Percentiles rank a stretch among this genome's conserved stretches.
These are phyloP conservation scores for Corynascus novoguineensis DNA, from an alignment of 495 filamentous ascomycete species.

Conservation along the genomic window DNA sequence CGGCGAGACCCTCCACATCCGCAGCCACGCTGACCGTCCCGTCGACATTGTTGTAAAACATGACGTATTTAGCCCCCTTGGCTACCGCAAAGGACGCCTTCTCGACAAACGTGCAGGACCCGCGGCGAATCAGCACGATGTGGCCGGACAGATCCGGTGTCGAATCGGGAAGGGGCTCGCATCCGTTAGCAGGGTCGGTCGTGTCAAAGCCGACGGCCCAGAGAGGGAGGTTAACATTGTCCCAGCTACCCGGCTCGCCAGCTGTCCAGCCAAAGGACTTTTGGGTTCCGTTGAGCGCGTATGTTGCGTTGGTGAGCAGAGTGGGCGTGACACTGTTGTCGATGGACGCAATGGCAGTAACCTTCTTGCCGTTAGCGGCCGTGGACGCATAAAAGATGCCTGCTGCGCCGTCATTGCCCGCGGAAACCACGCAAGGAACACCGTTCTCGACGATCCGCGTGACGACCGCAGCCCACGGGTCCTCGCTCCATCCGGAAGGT, in stretches of 20 bases:
- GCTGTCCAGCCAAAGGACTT: conserved; percentile 36
- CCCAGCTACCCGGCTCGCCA: conserved; percentile 36
- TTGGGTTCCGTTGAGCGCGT: conserved; percentile 26
- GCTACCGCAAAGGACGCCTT: conserved; percentile 47
- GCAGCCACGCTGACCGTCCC: conserved; percentile 32
- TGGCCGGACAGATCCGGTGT: conserved; percentile 47
- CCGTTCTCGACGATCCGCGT: conserved; percentile 51
- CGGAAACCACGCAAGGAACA: conserved; percentile 50
- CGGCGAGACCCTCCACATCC: conserved; percentile 27
- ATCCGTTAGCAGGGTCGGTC: conserved; percentile 42
- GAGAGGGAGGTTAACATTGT: conserved; percentile 40
- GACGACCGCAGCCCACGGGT: conserved; percentile 49
- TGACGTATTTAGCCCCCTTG: conserved; percentile 50
- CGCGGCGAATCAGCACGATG: conserved; percentile 52
- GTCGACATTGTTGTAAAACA: conserved; percentile 48
- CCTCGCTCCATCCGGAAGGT: conserved; percentile 51
- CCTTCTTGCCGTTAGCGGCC: conserved; percentile 46
- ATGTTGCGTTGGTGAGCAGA: conserved; percentile 36
- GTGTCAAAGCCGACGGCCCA: conserved; percentile 48
- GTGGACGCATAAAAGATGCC: conserved; percentile 53
- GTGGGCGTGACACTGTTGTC: conserved; percentile 43
- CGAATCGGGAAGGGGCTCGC: conserved; percentile 38
- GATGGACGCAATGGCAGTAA: conserved; percentile 50
- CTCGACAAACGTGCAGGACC: conserved; percentile 45
- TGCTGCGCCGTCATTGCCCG: conserved; percentile 48